Percentiles rank a stretch among this genome's conserved stretches.
Evolutionary conservation across 305 asterid genomes (phyloP).

Genomic region (Lippia alba): DNA sequence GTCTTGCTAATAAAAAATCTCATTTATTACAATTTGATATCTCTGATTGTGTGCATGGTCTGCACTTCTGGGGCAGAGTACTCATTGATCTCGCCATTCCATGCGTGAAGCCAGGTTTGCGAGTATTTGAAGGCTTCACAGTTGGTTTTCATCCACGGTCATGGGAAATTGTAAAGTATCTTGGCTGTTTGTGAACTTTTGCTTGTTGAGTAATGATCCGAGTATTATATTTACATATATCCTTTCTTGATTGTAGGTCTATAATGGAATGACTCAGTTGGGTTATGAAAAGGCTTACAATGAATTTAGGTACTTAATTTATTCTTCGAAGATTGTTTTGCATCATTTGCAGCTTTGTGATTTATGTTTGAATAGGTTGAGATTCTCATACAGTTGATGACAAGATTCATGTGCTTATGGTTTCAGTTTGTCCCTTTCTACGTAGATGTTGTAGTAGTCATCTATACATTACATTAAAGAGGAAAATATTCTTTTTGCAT

Average conservation of each 20-base stretch:
- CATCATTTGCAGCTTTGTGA: not conserved
- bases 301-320: conserved; percentile 68
- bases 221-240: conserved; percentile 7
- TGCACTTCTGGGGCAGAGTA: conserved; percentile 56
- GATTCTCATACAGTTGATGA: not conserved
- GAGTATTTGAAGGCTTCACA: conserved; percentile 93
- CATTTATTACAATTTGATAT: conserved; percentile 9
- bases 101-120: conserved; percentile 74
- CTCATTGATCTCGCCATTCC: conserved; percentile 90
- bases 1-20: conserved; percentile 3
- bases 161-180: conserved; percentile 80
- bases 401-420: not conserved
- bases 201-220: conserved; percentile 32
- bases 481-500: too few species aligned
- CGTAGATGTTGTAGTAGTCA: conserved; percentile 5
- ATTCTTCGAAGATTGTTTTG: conserved; percentile 10
- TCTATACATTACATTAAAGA: conserved; percentile 28
- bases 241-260: conserved; percentile 58
- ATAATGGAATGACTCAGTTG: conserved; percentile 89
- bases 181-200: conserved; percentile 28
- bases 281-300: conserved; percentile 81
- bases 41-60: conserved; percentile 33
- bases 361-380: not conserved
- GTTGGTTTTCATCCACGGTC: conserved; percentile 95
- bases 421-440: conserved; percentile 14